Percentiles rank a stretch among this genome's conserved stretches.
Evolutionary conservation across 805 yeast genomes (phyloP).

Genomic region (Ogataea methylovora): DNA sequence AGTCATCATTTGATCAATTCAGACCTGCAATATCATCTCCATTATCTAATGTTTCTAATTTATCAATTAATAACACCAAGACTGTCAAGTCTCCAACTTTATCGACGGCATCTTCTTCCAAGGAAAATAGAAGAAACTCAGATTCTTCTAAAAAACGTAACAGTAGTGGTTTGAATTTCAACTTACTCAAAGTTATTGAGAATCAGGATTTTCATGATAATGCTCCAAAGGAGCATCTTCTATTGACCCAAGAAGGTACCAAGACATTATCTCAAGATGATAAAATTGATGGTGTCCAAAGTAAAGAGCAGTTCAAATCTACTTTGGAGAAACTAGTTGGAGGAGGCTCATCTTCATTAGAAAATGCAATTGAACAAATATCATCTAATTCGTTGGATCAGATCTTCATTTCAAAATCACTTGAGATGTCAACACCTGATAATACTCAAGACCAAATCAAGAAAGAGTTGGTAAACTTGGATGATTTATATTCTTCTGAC

Average conservation of each 20-base stretch:
- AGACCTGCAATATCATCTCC: not conserved
- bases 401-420: too few relatives aligned
- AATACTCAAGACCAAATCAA: too few relatives aligned
- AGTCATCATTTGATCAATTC: conserved; percentile 3
- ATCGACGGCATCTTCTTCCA: too few relatives aligned
- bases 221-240: not conserved
- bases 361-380: too few relatives aligned
- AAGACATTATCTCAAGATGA: not conserved
- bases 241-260: not conserved
- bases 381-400: too few relatives aligned
- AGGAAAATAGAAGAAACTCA: too few relatives aligned
- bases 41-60: not conserved
- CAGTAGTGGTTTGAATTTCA: conserved; percentile 24
- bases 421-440: too few relatives aligned
- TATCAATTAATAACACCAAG: not conserved
- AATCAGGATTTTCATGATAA: not conserved
- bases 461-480: too few relatives aligned
- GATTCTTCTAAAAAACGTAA: conserved; percentile 10
- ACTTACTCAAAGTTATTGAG: conserved; percentile 15
- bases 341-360: too few relatives aligned
- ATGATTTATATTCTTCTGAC: too few relatives aligned
- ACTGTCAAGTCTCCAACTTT: conserved; percentile 1
- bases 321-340: conserved; percentile 1
- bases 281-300: not conserved
- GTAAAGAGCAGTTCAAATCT: not conserved